Evolutionary conservation across 1,284 basidiomycete species (phyloP).

Genomic region (Ceratobasidium sp.): DNA sequence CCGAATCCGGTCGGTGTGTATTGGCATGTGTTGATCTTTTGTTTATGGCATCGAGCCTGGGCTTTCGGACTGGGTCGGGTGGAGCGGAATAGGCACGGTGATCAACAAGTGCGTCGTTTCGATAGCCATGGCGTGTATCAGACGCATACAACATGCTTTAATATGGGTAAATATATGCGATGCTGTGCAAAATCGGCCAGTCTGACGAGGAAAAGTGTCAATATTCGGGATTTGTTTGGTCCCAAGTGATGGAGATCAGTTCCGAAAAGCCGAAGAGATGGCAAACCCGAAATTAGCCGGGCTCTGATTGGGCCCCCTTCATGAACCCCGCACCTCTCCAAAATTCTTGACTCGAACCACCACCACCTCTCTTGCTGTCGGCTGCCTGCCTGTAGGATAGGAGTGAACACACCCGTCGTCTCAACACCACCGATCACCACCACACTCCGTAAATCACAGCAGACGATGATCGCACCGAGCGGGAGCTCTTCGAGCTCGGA

Average conservation of each 20-base stretch:
- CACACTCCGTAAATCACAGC: slow-evolving; percentile 19
- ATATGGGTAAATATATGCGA: background rate
- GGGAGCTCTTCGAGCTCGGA: slow-evolving; percentile 30
- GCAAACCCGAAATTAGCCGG: slow-evolving; percentile 17
- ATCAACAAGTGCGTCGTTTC: background rate
- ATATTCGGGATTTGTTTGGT: slow-evolving; percentile 29
- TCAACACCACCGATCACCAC: background rate
- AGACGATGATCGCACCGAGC: slow-evolving; percentile 28
- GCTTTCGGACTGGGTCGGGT: slow-evolving; percentile 32
- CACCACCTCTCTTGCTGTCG: slow-evolving; percentile 14
- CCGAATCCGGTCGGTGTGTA: background rate
- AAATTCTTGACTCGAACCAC: slow-evolving; percentile 24
- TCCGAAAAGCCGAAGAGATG: slow-evolving; percentile 30
- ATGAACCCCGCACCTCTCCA: slow-evolving; percentile 25
- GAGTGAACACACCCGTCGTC: slow-evolving; percentile 1
- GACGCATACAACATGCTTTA: background rate
- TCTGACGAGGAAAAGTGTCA: background rate
- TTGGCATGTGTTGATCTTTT: background rate
- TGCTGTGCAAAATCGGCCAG: background rate
- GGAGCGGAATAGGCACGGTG: background rate
- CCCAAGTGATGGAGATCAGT: background rate
- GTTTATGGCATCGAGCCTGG: background rate
- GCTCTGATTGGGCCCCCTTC: slow-evolving; percentile 15
- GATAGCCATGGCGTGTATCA: background rate
- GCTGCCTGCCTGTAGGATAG: background rate